These are phyloP conservation scores for Spathaspora girioi DNA, from an alignment of 805 yeast species.

Conservation along the genomic window DNA sequence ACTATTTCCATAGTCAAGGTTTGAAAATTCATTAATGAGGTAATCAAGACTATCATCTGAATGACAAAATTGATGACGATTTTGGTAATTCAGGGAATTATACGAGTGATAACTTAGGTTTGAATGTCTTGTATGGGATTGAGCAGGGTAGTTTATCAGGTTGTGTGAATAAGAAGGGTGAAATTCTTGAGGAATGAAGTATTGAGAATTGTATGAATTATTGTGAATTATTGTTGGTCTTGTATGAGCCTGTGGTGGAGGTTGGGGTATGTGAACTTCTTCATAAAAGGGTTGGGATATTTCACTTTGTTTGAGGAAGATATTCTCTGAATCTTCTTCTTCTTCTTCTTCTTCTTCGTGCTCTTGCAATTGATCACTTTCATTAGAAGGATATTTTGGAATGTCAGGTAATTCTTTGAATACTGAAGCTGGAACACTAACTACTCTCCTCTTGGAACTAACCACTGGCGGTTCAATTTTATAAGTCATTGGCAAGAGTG, in stretches of 20 bases:
- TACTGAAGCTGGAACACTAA: slow-evolving; percentile 2
- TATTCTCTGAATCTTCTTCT: background rate
- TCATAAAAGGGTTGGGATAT: background rate
- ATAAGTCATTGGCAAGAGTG: slow-evolving; percentile 1
- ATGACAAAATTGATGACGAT: background rate
- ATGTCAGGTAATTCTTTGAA: slow-evolving; percentile 1
- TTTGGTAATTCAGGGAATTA: background rate
- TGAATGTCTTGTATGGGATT: background rate
- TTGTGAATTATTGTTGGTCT: background rate
- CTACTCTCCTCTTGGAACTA: background rate
- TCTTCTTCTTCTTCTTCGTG: background rate
- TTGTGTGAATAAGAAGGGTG: background rate
- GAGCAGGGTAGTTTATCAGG: background rate
- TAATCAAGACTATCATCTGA: background rate
- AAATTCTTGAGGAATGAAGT: background rate
- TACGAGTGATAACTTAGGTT: background rate
- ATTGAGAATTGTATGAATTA: background rate
- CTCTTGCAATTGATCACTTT: background rate
- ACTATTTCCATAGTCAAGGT: slow-evolving; percentile 5
- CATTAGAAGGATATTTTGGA: background rate
- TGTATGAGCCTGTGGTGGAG: background rate
- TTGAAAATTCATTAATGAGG: background rate
- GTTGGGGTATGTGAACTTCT: background rate
- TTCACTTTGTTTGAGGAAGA: too few relatives aligned
- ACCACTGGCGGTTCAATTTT: background rate